Evolutionary conservation across 1,284 basidiomycete species (phyloP).

Genomic region (Ustilago esculenta): DNA sequence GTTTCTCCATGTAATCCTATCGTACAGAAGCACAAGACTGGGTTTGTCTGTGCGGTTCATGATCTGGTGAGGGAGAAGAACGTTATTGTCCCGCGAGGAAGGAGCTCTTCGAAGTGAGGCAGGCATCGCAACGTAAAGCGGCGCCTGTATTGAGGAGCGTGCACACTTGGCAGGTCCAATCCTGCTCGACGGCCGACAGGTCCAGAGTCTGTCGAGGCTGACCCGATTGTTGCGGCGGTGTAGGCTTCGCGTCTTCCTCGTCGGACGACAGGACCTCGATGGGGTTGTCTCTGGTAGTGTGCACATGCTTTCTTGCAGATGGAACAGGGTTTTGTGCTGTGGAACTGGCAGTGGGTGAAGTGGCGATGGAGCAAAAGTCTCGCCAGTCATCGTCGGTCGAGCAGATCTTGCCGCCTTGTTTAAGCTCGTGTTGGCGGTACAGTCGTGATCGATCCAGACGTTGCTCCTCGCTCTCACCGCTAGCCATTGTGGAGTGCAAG

Average conservation of each 20-base stretch:
- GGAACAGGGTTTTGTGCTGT: not conserved
- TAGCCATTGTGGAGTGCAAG: slow-evolving; percentile 30
- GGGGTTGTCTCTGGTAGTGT: slow-evolving; percentile 8
- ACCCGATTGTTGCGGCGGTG: not conserved
- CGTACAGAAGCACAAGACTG: not conserved
- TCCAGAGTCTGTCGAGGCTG: not conserved
- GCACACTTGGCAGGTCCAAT: slow-evolving; percentile 38
- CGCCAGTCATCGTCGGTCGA: slow-evolving; percentile 40
- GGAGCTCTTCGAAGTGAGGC: slow-evolving; percentile 27
- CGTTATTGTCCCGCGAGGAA: slow-evolving; percentile 17
- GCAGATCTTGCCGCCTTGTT: slow-evolving; percentile 27
- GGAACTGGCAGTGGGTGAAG: slow-evolving; percentile 3
- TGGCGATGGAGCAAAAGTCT: slow-evolving; percentile 30
- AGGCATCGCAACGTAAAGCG: slow-evolving; percentile 25
- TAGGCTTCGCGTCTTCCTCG: slow-evolving; percentile 14
- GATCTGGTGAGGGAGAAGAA: not conserved
- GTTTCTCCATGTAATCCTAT: not conserved
- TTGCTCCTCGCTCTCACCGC: slow-evolving; percentile 25
- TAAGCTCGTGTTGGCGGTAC: slow-evolving; percentile 37
- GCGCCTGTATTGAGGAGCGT: slow-evolving; percentile 30
- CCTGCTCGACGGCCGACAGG: not conserved
- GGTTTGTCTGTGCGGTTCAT: not conserved
- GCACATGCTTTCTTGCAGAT: not conserved
- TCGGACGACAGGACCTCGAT: slow-evolving; percentile 33
- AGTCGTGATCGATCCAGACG: slow-evolving; percentile 33